Evolutionary conservation across 805 yeast genomes (phyloP), one percentile per base, ranked within the genome.

Genomic region (Hanseniaspora jakobsenii): DNA sequence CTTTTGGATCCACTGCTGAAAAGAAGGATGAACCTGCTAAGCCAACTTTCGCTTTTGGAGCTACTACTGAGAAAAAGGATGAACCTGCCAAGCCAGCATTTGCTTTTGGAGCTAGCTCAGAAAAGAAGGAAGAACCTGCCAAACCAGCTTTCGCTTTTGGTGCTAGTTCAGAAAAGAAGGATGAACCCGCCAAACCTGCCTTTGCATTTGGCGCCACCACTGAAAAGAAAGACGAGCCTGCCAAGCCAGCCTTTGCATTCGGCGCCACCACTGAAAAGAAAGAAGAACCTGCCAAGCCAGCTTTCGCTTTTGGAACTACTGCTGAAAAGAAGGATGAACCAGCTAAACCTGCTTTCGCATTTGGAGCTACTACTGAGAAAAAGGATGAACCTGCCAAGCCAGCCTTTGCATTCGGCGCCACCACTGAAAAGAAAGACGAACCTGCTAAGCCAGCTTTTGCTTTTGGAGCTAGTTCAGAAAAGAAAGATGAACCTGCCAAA

Each of bases 221-320:
- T 10, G 13, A 28, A 14, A 38, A n/a, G 23, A 19, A 22, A 3
- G 32, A 30, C 13, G 17, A 36, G 16, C 30, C 51, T n/a, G 49
- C 50, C 17, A n/a, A n/a, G n/a, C n/a, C n/a, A n/a, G n/a, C n/a
- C n/a, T 49, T 52, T n/a, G 48, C 51, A 5, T 53, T 52, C 47
- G 36, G 34, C 10, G 47, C 51, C 45, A 53, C 53, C 14, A 43
- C 49, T 3, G 53, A 48, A 17, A 51, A 44, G 32, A 48, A 49
- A 14, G 54, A 46, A 2, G 49, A 45, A 17, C 23, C 40, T 17
- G 29, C 37, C 18, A 37, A 30, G 13, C 37, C 47, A 31, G 23
- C 37, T 1, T 27, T 37, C n/a, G 31, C n/a, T n/a, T 21, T 29
- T 5, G 32, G 26, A 27, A 19, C 38, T 10, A 12, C 26, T 9